These are phyloP conservation scores for Aspergillus spinulosporus DNA, from an alignment of 2,329 filamentous ascomycete genomes.

Conservation along the genomic window DNA sequence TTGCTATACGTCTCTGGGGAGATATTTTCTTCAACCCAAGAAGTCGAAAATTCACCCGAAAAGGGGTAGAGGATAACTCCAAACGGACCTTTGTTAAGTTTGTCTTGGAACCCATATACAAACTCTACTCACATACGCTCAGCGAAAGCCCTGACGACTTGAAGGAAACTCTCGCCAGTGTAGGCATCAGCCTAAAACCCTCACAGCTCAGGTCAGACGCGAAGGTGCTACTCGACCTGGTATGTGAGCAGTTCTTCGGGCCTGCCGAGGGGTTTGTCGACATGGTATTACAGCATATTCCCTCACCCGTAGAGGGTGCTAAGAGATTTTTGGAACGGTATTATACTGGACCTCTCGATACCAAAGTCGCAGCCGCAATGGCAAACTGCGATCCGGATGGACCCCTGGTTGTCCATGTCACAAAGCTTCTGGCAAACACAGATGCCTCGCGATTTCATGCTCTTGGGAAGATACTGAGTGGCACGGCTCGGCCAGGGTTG, in stretches of 20 bases:
- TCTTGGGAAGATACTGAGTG: conserved; percentile 89
- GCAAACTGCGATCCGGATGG: conserved; percentile 81
- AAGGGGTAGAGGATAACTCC: conserved; percentile 74
- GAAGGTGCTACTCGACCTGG: conserved; percentile 80
- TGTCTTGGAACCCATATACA: conserved; percentile 94
- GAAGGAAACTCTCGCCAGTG: conserved; percentile 70
- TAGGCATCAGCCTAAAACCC: conserved; percentile 86
- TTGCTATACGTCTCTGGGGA: conserved; percentile 85
- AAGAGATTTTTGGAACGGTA: conserved; percentile 76
- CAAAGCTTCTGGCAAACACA: conserved; percentile 85
- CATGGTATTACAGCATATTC: conserved; percentile 87
- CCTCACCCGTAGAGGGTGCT: conserved; percentile 78
- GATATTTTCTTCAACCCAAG: conserved; percentile 94
- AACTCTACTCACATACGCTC: conserved; percentile 92
- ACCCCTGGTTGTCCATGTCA: conserved; percentile 85
- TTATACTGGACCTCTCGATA: conserved; percentile 88
- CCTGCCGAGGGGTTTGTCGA: conserved; percentile 88
- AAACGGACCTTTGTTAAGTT: conserved; percentile 92
- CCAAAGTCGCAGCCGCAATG: conserved; percentile 78
- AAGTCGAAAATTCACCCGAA: conserved; percentile 88
- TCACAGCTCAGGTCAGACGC: conserved; percentile 90
- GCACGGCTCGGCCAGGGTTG: conserved; percentile 77
- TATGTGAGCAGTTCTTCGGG: conserved; percentile 95
- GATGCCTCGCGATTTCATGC: conserved; percentile 91
- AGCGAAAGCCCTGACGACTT: conserved; percentile 85